Evolutionary conservation across 306 rosid species (phyloP), one percentile per base, ranked within the genome.

Genomic region (Senna siamea): DNA sequence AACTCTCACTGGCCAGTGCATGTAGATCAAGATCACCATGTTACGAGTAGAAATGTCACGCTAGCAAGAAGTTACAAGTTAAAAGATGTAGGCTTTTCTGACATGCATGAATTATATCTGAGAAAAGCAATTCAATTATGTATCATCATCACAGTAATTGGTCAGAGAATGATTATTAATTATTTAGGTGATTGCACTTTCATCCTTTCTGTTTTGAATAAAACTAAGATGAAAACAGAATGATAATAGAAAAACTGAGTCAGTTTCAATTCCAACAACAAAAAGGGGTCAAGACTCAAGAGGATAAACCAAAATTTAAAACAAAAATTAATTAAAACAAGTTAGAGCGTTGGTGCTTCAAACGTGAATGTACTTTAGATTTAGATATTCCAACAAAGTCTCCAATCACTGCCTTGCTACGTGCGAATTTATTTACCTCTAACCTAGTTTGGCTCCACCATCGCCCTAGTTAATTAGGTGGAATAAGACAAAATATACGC

Each of bases 81-180:
- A 37, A 37, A 37, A 37, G 9, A 72, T 35, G 19, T 50, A 46
- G 20, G 67, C 76, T 73, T 67, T 47, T 51, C 30, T 73, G 35
- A 56, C 34, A 37, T 57, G 15, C 75, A 66, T 73, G 2, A 26
- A 26, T 26, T 26, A 26, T 26, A 26, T 26, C 30, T 26, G 30
- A 26, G 30, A 26, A 26, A 26, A 26, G 30, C 30, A 26, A 26
- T 26, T 26, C 30, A 26, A 26, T 26, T 26, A 26, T 26, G 30
- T 68, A 67, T 40, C 66, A 79, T 74, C 72, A 74, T 79, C 65
- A 26, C 30, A 73, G 66, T 66, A 73, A 73, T 19, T 65, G 38
- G 82, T 35, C 69, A 55, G 52, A 35, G 56, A 79, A 79, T 79
- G 59, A 73, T 79, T 74, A 69, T 26, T 26, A 26, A 68, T 74